Conservation (phyloP, 768 basidiomycete species). For the Thelephora aurantiotincta region DNA sequence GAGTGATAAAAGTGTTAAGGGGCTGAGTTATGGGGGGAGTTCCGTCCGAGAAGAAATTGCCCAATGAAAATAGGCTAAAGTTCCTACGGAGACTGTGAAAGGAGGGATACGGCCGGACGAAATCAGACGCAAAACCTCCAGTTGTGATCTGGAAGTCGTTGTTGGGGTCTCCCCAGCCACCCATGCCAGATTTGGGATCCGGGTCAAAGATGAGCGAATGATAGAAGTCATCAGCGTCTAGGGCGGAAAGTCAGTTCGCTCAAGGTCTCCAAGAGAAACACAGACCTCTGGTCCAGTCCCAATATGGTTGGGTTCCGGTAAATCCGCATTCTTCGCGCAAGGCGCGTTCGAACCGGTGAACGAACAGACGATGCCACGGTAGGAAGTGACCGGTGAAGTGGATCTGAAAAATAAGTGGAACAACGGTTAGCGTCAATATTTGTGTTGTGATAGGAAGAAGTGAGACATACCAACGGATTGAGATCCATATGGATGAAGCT, state of each 20-base stretch:
- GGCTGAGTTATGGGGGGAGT: constrained; percentile 1
- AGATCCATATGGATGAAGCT: constrained; percentile 16
- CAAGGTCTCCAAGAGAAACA: not conserved
- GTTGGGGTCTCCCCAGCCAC: constrained; percentile 14
- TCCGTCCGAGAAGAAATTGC: constrained; percentile 5
- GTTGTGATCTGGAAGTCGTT: constrained; percentile 12
- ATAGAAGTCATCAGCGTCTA: constrained; percentile 13
- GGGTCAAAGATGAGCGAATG: constrained; percentile 12
- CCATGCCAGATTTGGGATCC: constrained; percentile 12
- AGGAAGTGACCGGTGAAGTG: constrained; percentile 14
- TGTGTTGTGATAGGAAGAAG: not conserved
- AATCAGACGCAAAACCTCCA: constrained; percentile 15
- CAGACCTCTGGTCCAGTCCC: constrained; percentile 17
- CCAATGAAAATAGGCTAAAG: constrained; percentile 19
- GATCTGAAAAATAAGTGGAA: constrained; percentile 6
- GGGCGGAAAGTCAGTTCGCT: not conserved
- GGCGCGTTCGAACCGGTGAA: constrained; percentile 10
- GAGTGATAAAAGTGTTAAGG: constrained; percentile 17
- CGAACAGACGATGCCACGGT: constrained; percentile 16
- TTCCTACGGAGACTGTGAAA: constrained; percentile 20
- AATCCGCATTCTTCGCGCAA: constrained; percentile 14
- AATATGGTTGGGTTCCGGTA: constrained; percentile 12
- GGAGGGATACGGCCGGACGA: constrained; percentile 18
- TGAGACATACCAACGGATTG: constrained; percentile 6
- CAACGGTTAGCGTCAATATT: not conserved